Conservation (phyloP, 441 rosid species). For the Adansonia rubrostipa region DNA sequence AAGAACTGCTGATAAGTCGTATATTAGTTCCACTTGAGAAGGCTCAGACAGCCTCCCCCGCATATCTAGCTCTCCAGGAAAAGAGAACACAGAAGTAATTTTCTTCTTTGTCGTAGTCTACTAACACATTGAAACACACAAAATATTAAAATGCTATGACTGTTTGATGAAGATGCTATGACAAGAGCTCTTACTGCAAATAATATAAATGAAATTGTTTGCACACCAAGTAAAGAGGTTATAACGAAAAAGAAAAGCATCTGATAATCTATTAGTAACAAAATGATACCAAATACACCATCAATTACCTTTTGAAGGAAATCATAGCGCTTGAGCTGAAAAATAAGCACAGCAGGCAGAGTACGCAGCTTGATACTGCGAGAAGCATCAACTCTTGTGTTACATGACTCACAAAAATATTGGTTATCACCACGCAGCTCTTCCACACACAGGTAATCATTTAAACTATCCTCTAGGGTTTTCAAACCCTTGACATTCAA, state of each 20-base stretch:
- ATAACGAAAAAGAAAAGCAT: not conserved
- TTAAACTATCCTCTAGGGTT: constrained; percentile 81
- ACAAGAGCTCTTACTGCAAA: not conserved
- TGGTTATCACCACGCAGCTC: constrained; percentile 93
- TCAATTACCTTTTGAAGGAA: constrained; percentile 85
- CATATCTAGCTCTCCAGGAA: constrained; percentile 90
- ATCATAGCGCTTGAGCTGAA: constrained; percentile 95
- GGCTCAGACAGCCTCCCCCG: constrained; percentile 71
- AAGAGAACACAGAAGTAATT: constrained; percentile 83
- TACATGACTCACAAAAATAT: constrained; percentile 86
- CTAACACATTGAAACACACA: constrained; percentile 40
- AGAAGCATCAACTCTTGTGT: constrained; percentile 89
- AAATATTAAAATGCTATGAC: constrained; percentile 13
- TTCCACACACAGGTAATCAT: constrained; percentile 90
- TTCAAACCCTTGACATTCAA: constrained; percentile 90
- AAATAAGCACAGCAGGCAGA: constrained; percentile 85
- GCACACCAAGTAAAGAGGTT: not conserved
- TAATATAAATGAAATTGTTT: not conserved
- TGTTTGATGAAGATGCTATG: constrained; percentile 14
- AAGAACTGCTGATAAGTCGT: constrained; percentile 88
- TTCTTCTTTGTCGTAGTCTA: constrained; percentile 98
- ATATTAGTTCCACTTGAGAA: constrained; percentile 60
- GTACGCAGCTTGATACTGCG: constrained; percentile 92
- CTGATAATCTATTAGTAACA: not conserved
- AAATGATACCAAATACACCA: constrained; percentile 21